Percentiles rank a stretch among this genome's conserved stretches.
Conservation (phyloP, 108 stramenopile genomes). For the Stephanodiscus triporus region DNA sequence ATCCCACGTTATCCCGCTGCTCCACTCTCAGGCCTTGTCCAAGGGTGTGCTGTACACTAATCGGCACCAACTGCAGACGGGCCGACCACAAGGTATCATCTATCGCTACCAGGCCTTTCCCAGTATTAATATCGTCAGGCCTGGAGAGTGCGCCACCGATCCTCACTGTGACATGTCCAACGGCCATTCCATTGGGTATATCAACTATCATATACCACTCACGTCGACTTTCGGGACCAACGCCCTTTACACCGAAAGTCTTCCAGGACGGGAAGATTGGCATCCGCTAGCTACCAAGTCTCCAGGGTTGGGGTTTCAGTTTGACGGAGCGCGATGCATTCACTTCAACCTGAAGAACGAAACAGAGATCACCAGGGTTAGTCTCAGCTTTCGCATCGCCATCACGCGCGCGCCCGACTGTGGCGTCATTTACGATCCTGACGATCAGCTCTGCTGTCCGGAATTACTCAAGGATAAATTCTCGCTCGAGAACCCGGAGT, state of each 20-base stretch:
- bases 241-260: constrained; percentile 66
- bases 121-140: constrained; percentile 61
- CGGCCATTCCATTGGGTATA: constrained; percentile 65
- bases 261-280: constrained; percentile 79
- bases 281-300: constrained; percentile 62
- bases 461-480: constrained; percentile 57
- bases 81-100: constrained; percentile 38
- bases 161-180: constrained; percentile 70
- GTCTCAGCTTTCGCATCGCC: constrained; percentile 71
- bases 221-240: constrained; percentile 69
- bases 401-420: constrained; percentile 45
- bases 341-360: constrained; percentile 76
- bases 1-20: constrained; percentile 71
- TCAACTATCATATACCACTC: constrained; percentile 76
- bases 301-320: constrained; percentile 68
- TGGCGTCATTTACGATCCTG: constrained; percentile 36
- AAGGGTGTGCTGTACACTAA: constrained; percentile 57
- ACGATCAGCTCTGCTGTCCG: constrained; percentile 54
- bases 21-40: constrained; percentile 68
- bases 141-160: constrained; percentile 63
- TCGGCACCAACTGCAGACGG: constrained; percentile 42
- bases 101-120: constrained; percentile 85
- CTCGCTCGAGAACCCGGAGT: constrained; percentile 52
- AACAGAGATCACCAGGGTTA: constrained; percentile 67
- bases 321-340: constrained; percentile 73